Conservation (phyloP, 306 rosid species). For the Lagenaria siceraria region DNA sequence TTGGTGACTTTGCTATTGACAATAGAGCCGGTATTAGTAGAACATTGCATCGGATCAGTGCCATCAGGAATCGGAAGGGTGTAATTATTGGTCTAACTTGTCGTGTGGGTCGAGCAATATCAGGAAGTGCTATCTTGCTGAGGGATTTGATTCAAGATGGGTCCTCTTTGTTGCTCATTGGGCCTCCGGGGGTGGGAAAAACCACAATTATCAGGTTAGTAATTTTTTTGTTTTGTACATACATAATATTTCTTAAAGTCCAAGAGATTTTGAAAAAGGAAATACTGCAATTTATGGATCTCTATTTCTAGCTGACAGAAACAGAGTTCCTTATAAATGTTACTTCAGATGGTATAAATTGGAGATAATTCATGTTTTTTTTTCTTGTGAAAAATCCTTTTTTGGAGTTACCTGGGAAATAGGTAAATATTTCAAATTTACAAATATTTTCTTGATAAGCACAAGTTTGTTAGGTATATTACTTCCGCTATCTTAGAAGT, state of each 20-base stretch:
- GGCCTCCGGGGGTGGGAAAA: slow-evolving; percentile 97
- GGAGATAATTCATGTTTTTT: background rate
- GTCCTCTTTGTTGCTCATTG: slow-evolving; percentile 79
- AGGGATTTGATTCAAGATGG: slow-evolving; percentile 85
- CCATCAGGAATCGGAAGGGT: slow-evolving; percentile 85
- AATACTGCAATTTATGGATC: background rate
- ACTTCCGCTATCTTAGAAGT: background rate
- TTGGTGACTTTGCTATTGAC: slow-evolving; percentile 81
- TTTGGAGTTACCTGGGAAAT: background rate
- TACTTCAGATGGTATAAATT: background rate
- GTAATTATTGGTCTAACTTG: slow-evolving; percentile 87
- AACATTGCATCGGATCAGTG: slow-evolving; percentile 88
- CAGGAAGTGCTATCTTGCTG: slow-evolving; percentile 75
- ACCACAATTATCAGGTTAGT: slow-evolving; percentile 84
- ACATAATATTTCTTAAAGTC: background rate
- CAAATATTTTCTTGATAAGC: background rate
- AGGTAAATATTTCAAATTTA: background rate
- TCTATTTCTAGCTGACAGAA: background rate
- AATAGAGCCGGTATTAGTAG: slow-evolving; percentile 95
- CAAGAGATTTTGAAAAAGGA: background rate
- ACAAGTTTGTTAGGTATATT: background rate
- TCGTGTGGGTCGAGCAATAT: slow-evolving; percentile 86
- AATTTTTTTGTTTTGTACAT: background rate
- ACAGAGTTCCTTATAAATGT: background rate
- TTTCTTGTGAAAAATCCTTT: background rate